These are phyloP conservation scores for Paradendryphiella salina DNA, from an alignment of 2,329 filamentous ascomycete species.

Conservation along the genomic window DNA sequence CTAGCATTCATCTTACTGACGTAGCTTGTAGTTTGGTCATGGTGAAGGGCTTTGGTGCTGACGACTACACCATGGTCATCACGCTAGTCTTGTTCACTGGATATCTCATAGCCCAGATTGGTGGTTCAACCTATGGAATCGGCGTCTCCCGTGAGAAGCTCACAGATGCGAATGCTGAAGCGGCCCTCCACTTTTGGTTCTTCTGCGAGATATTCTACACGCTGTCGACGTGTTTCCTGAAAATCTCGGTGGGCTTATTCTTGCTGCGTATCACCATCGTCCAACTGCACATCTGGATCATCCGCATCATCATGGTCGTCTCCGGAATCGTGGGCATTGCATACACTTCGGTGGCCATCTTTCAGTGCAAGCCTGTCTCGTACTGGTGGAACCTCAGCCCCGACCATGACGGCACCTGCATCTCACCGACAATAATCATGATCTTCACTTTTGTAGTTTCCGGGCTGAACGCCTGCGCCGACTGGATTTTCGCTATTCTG, in stretches of 20 bases:
- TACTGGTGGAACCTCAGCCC: conserved; percentile 54
- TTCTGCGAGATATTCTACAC: conserved; percentile 59
- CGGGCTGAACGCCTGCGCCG: conserved; percentile 34
- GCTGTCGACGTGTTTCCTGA: conserved; percentile 52
- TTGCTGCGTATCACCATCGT: conserved; percentile 56
- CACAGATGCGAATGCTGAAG: conserved; percentile 31
- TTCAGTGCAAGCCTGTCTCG: conserved; percentile 56
- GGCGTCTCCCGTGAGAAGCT: conserved; percentile 42
- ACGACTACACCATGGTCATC: conserved; percentile 48
- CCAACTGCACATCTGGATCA: conserved; percentile 50
- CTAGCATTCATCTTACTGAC: conserved; percentile 6
- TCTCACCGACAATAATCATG: conserved; percentile 52
- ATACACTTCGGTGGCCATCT: conserved; percentile 55
- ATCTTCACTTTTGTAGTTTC: conserved; percentile 52
- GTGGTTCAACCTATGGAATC: conserved; percentile 46
- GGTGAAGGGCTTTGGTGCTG: conserved; percentile 46
- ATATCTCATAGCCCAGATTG: conserved; percentile 37
- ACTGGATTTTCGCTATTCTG: conserved; percentile 38
- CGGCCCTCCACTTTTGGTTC: conserved; percentile 52
- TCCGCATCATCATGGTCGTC: conserved; percentile 52
- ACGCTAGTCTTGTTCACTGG: conserved; percentile 46
- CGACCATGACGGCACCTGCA: conserved; percentile 48
- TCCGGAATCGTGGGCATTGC: conserved; percentile 51
- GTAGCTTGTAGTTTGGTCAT: conserved; percentile 27
- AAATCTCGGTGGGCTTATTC: conserved; percentile 56